Conservation (phyloP, 352 stramenopile genomes). For the Blastocystis sp. region DNA sequence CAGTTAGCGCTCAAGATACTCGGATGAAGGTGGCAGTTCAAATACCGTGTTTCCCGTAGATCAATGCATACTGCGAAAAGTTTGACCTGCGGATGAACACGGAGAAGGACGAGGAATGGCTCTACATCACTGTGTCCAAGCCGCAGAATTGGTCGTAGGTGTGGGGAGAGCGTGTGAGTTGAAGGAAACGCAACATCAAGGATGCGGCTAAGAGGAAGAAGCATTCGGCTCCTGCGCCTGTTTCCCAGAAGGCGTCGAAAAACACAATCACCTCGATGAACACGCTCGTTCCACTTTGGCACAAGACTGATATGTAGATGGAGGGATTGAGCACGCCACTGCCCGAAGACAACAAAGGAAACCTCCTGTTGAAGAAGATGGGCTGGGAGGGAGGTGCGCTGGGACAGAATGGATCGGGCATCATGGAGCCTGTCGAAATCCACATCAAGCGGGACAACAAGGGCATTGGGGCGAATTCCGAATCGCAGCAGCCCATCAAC, state of each 20-base stretch:
- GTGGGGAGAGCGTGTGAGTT: background rate
- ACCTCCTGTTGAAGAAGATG: slow-evolving; percentile 56
- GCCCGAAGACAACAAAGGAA: slow-evolving; percentile 39
- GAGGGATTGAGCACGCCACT: slow-evolving; percentile 40
- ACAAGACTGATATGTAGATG: slow-evolving; percentile 15
- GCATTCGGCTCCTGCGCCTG: no score
- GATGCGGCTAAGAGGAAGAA: background rate
- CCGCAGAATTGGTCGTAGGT: background rate
- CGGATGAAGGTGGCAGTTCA: background rate
- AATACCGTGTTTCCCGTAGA: slow-evolving; percentile 2
- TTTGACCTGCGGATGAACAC: slow-evolving; percentile 52
- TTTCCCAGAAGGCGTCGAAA: no score
- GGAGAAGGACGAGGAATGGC: slow-evolving; percentile 28
- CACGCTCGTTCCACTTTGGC: background rate
- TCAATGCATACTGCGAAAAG: slow-evolving; percentile 56
- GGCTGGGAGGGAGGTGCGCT: slow-evolving; percentile 59
- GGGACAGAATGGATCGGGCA: slow-evolving; percentile 34
- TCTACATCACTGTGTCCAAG: slow-evolving; percentile 36
- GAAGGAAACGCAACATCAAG: background rate
- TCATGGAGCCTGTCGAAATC: slow-evolving; percentile 61
- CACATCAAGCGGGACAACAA: slow-evolving; percentile 69
- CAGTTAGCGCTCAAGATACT: background rate
- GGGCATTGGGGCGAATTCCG: slow-evolving; percentile 20
- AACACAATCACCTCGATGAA: background rate
- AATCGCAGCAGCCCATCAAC: background rate